Evolutionary conservation across 495 filamentous ascomycete species (phyloP).

Genomic region (Aspergillus conjunctus): DNA sequence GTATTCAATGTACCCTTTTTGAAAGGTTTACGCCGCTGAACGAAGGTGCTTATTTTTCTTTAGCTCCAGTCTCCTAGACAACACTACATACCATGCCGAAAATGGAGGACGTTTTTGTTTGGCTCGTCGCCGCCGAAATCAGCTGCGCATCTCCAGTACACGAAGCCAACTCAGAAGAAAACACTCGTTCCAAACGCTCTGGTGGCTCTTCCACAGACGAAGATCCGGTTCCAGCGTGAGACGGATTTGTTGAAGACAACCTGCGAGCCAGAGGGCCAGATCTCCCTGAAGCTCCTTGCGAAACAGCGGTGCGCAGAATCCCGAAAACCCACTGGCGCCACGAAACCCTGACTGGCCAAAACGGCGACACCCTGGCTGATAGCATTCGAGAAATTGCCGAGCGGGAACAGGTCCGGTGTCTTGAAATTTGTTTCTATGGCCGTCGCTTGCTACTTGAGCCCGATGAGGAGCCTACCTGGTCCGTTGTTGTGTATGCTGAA

Average conservation of each 20-base stretch:
- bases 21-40: too few species aligned
- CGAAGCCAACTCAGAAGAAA: neutral
- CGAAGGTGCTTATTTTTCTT: too few species aligned
- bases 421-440: neutral
- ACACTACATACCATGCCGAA: neutral
- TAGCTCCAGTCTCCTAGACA: too few species aligned
- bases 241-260: constrained; percentile 18
- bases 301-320: neutral
- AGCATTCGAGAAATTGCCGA: neutral
- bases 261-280: constrained; percentile 15
- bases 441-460: neutral
- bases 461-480: neutral
- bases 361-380: too few species aligned
- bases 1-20: too few species aligned
- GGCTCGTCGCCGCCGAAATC: neutral
- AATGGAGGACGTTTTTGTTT: neutral
- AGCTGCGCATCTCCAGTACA: neutral
- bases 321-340: neutral
- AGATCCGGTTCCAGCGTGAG: neutral
- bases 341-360: neutral
- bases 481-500: neutral
- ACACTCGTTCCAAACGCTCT: neutral
- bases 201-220: constrained; percentile 7
- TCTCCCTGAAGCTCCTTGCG: constrained; percentile 10
- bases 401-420: neutral